Evolutionary conservation across 805 yeast genomes (phyloP).

Genomic region (Ogataea nitratoaversa): DNA sequence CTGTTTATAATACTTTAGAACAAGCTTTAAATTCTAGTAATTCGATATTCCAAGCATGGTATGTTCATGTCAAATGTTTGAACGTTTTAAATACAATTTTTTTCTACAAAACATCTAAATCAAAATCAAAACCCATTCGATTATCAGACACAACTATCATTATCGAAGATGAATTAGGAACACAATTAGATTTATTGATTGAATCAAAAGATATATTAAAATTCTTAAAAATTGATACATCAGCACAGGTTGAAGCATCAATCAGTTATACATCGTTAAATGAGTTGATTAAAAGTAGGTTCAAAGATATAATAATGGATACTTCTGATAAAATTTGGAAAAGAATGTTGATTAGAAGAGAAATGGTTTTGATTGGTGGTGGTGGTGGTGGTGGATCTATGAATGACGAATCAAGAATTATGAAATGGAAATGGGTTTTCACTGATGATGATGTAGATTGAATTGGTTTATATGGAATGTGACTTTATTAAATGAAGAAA

Average conservation of each 20-base stretch:
- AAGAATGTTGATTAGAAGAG: not conserved
- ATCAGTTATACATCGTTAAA: not conserved
- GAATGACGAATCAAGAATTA: not conserved
- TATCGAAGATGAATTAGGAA: no score
- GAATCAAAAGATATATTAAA: no score
- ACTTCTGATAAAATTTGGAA: not conserved
- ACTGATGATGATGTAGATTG: not conserved
- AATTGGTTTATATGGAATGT: no score
- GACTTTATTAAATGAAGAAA: no score
- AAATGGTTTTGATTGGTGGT: not conserved
- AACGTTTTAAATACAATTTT: no score
- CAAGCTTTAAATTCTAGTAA: not conserved
- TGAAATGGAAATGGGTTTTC: not conserved
- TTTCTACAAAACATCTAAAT: no score
- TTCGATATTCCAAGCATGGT: not conserved
- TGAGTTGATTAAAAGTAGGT: not conserved
- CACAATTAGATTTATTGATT: no score
- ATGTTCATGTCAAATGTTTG: not conserved
- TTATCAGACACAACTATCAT: no score
- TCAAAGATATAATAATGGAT: not conserved
- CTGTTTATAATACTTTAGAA: not conserved
- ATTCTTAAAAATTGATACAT: no score
- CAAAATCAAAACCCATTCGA: not conserved
- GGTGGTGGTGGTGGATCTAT: not conserved
- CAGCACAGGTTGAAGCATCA: no score